Base-by-base conservation (phyloP, 441 rosid species). In the Viola pubescens region DNA sequence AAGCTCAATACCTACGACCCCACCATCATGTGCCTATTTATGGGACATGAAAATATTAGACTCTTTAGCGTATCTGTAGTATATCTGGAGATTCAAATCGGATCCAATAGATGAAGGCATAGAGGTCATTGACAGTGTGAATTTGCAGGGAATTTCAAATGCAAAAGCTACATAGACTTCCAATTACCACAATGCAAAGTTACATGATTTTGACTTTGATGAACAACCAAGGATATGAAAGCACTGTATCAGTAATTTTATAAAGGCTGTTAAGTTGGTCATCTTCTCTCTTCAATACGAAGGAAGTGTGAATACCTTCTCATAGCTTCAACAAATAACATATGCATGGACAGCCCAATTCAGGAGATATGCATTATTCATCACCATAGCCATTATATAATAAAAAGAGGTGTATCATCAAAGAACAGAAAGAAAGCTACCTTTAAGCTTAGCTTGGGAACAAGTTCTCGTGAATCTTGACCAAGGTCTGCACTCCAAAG, bases 401-500 rank as follows among this genome's bases (percentile, higher is more conserved):
- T 47, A 7, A 46, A 52, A 52, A 37, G 45, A 50, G 51, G 3
- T 38, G 4, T n/a, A 46, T 0, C 9, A 14, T 6, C 37, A 59
- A 58, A 44, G 42, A 54, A 11, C 42, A 69, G 26, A 42, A 65
- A 58, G 6, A 54, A 7, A 26, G 7, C n/a, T 58, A 80, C 91
- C 83, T 89, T 94, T 74, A 89, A 83, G 70, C 95, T 89, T 62
- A 88, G 85, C 77, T 94, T 94, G 57, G 98, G 97, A 58, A 94
- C 98, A 77, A 94, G 96, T 69, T 94, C 98, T 68, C 88, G 82
- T 48, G 98, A 86, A 82, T 90, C 98, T 74, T 86, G 88, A 63
- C 95, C 74, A 63, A 89, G 89, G 79, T 94, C 98, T 14, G 96
- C 95, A 73, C 92, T 94, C 98, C 98, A 94, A 52, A 89, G 79